Percentiles rank a stretch among this genome's conserved stretches.
Evolutionary conservation across 805 yeast species (phyloP).

Genomic region (Candida xyloterini): DNA sequence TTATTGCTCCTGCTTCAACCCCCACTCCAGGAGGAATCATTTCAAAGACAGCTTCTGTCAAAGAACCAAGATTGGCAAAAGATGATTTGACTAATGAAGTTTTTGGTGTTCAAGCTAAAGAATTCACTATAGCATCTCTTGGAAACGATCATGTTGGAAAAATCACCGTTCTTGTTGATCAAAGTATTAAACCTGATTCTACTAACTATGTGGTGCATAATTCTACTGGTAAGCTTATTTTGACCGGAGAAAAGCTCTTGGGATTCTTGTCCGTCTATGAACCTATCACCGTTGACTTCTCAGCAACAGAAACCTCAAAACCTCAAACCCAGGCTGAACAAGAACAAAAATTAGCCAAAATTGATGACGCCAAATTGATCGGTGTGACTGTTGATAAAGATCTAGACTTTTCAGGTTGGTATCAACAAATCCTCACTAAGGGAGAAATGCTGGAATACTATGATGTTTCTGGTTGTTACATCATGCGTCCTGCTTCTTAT

Average conservation of each 20-base stretch:
- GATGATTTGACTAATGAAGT: constrained; percentile 71
- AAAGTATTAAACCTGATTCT: constrained; percentile 42
- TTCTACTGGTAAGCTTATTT: constrained; percentile 48
- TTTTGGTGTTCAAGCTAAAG: constrained; percentile 55
- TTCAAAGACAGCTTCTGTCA: constrained; percentile 65
- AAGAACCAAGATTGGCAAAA: constrained; percentile 86
- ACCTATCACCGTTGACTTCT: constrained; percentile 51
- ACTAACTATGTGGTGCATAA: constrained; percentile 45
- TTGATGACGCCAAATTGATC: constrained; percentile 84
- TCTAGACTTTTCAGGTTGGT: constrained; percentile 94
- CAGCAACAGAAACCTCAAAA: constrained; percentile 35
- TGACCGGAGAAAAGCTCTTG: constrained; percentile 45
- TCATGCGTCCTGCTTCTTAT: constrained; percentile 93
- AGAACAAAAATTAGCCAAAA: constrained; percentile 42
- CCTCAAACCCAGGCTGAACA: constrained; percentile 26
- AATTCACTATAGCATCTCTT: constrained; percentile 57
- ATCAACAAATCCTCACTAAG: constrained; percentile 91
- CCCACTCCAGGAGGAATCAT: constrained; percentile 63
- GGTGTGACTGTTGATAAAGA: constrained; percentile 96
- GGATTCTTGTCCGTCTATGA: constrained; percentile 53
- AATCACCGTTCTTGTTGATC: constrained; percentile 58
- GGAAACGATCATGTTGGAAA: constrained; percentile 45
- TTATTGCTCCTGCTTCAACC: constrained; percentile 70
- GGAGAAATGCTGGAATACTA: constrained; percentile 99
- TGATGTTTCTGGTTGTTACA: constrained; percentile 98